Evolutionary conservation across 2,329 filamentous ascomycete species (phyloP), one percentile per base, ranked within the genome.

Genomic region (Sporothrix brasiliensis): DNA sequence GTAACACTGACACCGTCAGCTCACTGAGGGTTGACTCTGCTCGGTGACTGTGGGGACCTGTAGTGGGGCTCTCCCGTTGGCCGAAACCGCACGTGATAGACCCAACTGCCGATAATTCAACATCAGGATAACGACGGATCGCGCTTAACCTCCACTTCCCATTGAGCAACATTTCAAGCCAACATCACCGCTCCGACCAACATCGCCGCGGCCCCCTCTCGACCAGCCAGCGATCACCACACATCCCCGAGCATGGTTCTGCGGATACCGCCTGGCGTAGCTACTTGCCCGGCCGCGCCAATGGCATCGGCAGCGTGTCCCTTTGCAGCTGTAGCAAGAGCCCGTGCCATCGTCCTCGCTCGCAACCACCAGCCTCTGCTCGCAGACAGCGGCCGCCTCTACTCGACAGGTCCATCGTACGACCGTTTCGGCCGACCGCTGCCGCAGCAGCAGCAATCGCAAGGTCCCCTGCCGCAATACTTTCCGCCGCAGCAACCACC

Each of bases 41-140:
- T 60, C 60, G 39, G 39, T 21, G n/a, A 21, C 21, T 47, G 58
- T 63, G 56, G 58, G 39, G 39, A 63, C 61, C 44, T 50, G 61
- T 27, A n/a, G 34, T 61, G 34, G 58, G 16, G 34, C n/a, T 6
- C 16, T 5, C 14, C 39, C 13, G 52, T 9, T 34, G 39, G 19
- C 58, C 58, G 11, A 27, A 16, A 10, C 47, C n/a, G 41, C 56
- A 61, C 58, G 58, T 63, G 58, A 63, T 63, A 63, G 10, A 10
- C 44, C 44, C 44, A 34, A 34, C 34, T 44, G 6, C 50, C n/a
- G 50, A 53, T 53, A 53, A 24, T 5, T 0, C 50, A n/a, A 30
- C 27, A 61, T 0, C 39, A n/a, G 34, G 56, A 60, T 60, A 60
- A 44, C 54, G 54, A 21, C 7, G 19, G 19, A 6, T n/a, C 34